Percentiles rank a stretch among this genome's conserved stretches.
Conservation (phyloP, 164 flowering plant genomes). For the Nymphaea colorata region DNA sequence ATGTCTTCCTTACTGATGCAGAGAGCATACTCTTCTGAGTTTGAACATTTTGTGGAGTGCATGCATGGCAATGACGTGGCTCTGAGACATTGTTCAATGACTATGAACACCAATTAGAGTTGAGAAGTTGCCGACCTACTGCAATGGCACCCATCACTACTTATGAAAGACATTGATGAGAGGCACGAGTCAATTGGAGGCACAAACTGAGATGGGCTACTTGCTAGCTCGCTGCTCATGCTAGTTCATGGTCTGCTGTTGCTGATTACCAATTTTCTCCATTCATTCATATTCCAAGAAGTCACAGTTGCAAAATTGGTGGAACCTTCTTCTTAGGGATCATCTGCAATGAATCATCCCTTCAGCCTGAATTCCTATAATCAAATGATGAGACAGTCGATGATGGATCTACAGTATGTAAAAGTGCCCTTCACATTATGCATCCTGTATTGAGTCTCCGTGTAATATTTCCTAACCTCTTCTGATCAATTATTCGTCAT, state of each 20-base stretch:
- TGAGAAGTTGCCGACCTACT: neutral
- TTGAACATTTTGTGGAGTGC: slow-evolving; percentile 46
- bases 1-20: slow-evolving; percentile 34
- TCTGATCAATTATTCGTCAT: neutral
- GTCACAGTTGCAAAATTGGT: too few relatives aligned
- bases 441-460: neutral
- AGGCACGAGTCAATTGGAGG: neutral
- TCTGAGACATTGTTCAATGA: neutral
- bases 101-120: neutral
- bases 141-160: too few relatives aligned
- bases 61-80: slow-evolving; percentile 51
- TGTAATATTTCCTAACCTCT: neutral
- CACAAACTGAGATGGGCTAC: neutral
- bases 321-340: neutral
- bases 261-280: too few relatives aligned
- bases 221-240: neutral
- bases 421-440: too few relatives aligned
- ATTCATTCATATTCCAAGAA: too few relatives aligned
- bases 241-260: neutral
- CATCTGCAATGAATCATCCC: neutral
- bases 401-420: too few relatives aligned
- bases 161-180: neutral
- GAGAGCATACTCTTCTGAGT: slow-evolving; percentile 40
- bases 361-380: too few relatives aligned
- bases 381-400: too few relatives aligned